Evolutionary conservation across 129 eudicot species (phyloP), one percentile per base, ranked within the genome.

Genomic region (Helichrysum umbraculigerum): DNA sequence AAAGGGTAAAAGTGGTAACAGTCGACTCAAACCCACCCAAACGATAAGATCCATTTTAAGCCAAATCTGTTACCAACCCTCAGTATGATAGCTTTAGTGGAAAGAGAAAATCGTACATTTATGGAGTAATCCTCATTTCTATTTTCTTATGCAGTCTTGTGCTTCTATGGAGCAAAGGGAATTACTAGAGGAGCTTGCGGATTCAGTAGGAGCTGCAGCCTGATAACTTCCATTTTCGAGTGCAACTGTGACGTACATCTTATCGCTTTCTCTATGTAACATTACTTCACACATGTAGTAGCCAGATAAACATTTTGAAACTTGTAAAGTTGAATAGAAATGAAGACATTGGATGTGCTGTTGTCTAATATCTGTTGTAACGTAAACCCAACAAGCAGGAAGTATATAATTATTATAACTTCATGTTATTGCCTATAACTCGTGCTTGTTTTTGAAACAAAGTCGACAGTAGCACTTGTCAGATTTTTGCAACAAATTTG

Each of bases 141-240:
- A 21, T 66, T 37, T 11, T 71, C 33, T 51, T 64, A 28, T 82
- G 88, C 90, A 94, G 97, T 88, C 99, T 66, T 95, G 96, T 71
- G 79, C 85, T 10, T 56, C 95, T 4, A 77, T 86, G 92, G 99
- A 95, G 78, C 99, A 91, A 76, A 84, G 91, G 84, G 97, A 89
- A 80, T 20, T 91, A 69, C 88, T 95, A 25, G 96, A 89, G 81
- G 99, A 91, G 83, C 96, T 91, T 77, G 99, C 96, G 0, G 90
- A 79, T 34, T 91, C 99, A 21, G 90, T 69, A 19, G 83, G 85
- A 42, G 78, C 80, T 51, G 54, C 91, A 61, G 82, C 87, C 34
- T 58, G 82, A 30, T 88, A 78, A 78, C 28, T 39, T 65, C 19
- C 25, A 21, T 6, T 12, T 68, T 33, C 25, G 29, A 39, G 70